Conservation (phyloP, 768 basidiomycete genomes). For the Lactarius pseudohatsudake region DNA sequence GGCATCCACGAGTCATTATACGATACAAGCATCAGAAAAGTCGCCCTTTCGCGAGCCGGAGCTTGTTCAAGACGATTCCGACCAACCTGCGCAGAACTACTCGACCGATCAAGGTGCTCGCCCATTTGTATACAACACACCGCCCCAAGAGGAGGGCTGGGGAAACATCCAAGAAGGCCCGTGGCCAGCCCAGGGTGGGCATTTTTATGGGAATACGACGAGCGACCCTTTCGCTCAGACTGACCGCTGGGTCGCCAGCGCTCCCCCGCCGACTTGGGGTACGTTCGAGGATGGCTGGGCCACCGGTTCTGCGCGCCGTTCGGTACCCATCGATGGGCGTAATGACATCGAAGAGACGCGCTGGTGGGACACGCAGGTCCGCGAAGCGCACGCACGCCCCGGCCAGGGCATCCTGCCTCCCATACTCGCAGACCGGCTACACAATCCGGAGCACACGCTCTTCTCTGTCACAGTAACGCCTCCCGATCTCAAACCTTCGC, state of each 20-base stretch:
- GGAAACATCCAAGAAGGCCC: constrained; percentile 2
- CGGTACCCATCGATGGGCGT: constrained; percentile 58
- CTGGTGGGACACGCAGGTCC: constrained; percentile 66
- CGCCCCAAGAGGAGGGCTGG: constrained; percentile 17
- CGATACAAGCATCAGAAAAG: constrained; percentile 31
- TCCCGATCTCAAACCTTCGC: constrained; percentile 36
- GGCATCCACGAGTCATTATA: constrained; percentile 38
- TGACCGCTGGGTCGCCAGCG: constrained; percentile 24
- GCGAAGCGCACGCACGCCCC: constrained; percentile 51
- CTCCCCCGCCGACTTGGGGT: constrained; percentile 17
- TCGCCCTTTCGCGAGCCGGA: constrained; percentile 36
- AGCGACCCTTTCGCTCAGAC: constrained; percentile 14
- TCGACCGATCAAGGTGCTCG: constrained; percentile 12
- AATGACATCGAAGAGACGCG: constrained; percentile 56
- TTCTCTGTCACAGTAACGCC: constrained; percentile 54
- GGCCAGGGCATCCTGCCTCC: constrained; percentile 72
- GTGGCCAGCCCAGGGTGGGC: constrained; percentile 18
- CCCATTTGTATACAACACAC: constrained; percentile 25
- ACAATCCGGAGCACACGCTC: constrained; percentile 70
- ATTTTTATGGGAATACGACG: constrained; percentile 17
- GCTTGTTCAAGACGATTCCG: constrained; percentile 32
- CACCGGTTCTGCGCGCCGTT: constrained; percentile 32
- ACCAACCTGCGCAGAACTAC: constrained; percentile 18
- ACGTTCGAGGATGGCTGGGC: constrained; percentile 21
- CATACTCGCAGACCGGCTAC: constrained; percentile 61